Base-by-base conservation (phyloP, 148 eudicot species). In the Rhododendron ovatum region DNA sequence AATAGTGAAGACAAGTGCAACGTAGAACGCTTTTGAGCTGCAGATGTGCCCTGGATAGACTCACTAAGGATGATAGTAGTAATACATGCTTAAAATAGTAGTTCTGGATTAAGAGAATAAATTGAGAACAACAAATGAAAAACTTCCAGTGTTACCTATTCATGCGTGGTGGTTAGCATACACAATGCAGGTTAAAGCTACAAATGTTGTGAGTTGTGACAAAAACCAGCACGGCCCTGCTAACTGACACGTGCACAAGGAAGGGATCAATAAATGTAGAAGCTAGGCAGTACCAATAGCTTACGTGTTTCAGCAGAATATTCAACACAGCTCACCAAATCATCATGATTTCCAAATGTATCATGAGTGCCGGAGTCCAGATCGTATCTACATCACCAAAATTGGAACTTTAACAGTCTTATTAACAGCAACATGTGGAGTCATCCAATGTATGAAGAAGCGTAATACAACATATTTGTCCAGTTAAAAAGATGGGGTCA, bases 281-380 rank as follows among this genome's bases (percentile, higher is more conserved):
- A 78, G 45, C 47, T 55, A 20, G 6, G 47, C 84, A 26, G 28
- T 47, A 63, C 51, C n/a, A 82, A 65, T 78, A 86, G 51, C 95
- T 93, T 89, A 97, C 99, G 14, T 87, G 95, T 95, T 89, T 89
- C 95, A 61, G 89, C 84, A 80, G 98, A 93, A 87, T 92, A 94
- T 83, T 94, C 99, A 80, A 93, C 83, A 88, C 94, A 93, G 69
- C 90, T 91, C 7, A 97, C 96, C 12, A 88, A 84, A 87, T 94
- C 95, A 43, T 92, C 94, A 88, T 98, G 99, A 50, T 86, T 88
- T 67, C 99, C 98, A 57, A 95, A 81, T 39, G 86, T 82, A 61
- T 85, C 83, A 82, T 80, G 85, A 83, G 63, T 86, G 83, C 93
- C 96, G 73, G 94, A 91, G 59, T 89, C 89, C 87, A 98, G 90